Conservation (phyloP, 2,329 filamentous ascomycete genomes). For the Aspergillus luchuensis region DNA sequence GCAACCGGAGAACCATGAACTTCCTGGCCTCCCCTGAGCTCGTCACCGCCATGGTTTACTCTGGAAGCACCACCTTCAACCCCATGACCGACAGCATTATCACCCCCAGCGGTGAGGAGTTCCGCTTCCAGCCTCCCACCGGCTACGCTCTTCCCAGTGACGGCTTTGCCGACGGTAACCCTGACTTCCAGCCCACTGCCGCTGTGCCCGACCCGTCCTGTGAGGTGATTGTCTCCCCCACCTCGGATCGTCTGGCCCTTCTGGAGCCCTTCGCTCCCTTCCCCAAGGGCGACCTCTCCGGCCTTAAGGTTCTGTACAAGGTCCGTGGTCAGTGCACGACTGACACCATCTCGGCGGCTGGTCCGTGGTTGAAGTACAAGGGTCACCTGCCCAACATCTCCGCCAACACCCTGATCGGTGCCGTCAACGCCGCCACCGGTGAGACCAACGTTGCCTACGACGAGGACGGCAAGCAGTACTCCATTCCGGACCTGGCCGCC, state of each 20-base stretch:
- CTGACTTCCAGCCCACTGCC: conserved; percentile 70
- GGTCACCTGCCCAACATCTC: conserved; percentile 97
- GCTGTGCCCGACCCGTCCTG: conserved; percentile 71
- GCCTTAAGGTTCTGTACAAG: conserved; percentile 88
- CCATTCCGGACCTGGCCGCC: conserved; percentile 84
- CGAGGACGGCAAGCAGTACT: conserved; percentile 69
- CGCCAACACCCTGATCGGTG: conserved; percentile 95
- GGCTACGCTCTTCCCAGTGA: conserved; percentile 63
- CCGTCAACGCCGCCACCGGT: conserved; percentile 85
- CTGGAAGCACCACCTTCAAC: conserved; percentile 92
- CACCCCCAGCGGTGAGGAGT: conserved; percentile 76
- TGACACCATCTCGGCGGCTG: conserved; percentile 95
- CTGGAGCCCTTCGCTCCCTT: conserved; percentile 89
- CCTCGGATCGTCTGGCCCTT: conserved; percentile 85
- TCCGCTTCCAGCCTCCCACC: conserved; percentile 78
- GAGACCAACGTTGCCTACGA: conserved; percentile 95
- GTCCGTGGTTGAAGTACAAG: conserved; percentile 99
- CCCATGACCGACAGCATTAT: conserved; percentile 83
- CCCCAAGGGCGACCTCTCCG: conserved; percentile 71
- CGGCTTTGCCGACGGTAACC: conserved; percentile 80
- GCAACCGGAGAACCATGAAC: conserved; percentile 96
- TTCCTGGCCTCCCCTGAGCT: conserved; percentile 96
- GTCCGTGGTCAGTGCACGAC: conserved; percentile 98
- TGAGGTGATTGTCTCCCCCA: conserved; percentile 76
- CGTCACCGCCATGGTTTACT: conserved; percentile 93